A percentile compares a stretch with the other conserved stretches of the same genome.
Evolutionary conservation across 1,284 basidiomycete genomes (phyloP).

Genomic region (Porogramme epimiltina): DNA sequence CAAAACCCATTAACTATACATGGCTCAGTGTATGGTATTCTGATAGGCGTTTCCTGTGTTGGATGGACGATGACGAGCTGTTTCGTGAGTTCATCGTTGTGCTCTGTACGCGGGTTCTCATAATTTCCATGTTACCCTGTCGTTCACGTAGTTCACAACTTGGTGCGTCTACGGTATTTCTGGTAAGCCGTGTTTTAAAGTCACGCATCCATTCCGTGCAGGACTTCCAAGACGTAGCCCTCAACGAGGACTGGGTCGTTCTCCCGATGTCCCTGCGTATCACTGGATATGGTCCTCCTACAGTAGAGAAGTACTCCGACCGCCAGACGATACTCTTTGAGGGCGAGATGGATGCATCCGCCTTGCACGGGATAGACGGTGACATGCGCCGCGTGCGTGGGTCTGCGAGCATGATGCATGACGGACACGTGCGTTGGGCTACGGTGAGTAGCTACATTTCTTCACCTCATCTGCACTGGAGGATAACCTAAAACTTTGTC

Average conservation of each 20-base stretch:
- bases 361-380: too few species aligned
- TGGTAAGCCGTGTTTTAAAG: too few species aligned
- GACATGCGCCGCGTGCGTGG: slow-evolving; percentile 40
- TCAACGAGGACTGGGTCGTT: slow-evolving; percentile 51
- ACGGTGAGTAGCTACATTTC: too few species aligned
- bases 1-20: too few species aligned
- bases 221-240: slow-evolving; percentile 31
- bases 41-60: too few species aligned
- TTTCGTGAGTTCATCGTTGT: slow-evolving; percentile 47
- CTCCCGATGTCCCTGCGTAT: slow-evolving; percentile 55
- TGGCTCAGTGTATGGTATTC: too few species aligned
- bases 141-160: slow-evolving; percentile 42
- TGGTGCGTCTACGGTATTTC: slow-evolving; percentile 19
- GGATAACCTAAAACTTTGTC: too few species aligned
- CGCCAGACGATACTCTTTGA: slow-evolving; percentile 54
- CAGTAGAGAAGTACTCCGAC: slow-evolving; percentile 31
- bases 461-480: too few species aligned
- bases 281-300: slow-evolving; percentile 42
- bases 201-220: not conserved
- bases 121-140: too few species aligned
- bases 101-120: not conserved
- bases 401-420: slow-evolving; percentile 50
- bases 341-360: slow-evolving; percentile 36
- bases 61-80: slow-evolving; percentile 57
- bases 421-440: slow-evolving; percentile 54